Conservation (phyloP, 2,329 filamentous ascomycete genomes). For the Sclerotinia subarctica region DNA sequence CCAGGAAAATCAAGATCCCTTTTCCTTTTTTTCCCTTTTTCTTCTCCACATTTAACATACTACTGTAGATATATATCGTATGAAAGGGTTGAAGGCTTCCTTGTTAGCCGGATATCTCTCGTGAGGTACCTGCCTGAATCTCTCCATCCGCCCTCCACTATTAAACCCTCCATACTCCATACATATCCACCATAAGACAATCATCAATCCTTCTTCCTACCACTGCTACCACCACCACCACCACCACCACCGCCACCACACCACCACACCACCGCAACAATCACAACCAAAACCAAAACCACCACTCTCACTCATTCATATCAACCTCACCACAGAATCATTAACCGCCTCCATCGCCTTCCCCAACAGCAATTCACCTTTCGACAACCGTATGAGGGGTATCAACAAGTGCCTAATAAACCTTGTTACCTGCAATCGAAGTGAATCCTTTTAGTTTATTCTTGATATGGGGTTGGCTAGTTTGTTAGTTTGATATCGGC, state of each 20-base stretch:
- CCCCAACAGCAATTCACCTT: not conserved
- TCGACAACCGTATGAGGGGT: not conserved
- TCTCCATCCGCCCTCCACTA: slow-evolving; percentile 11
- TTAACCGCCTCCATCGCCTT: not conserved
- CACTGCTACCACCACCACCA: not conserved
- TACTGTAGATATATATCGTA: no score
- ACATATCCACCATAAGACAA: no score
- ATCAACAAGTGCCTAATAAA: not conserved
- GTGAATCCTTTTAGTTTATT: not conserved
- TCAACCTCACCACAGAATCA: not conserved
- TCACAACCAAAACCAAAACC: not conserved
- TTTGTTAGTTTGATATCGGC: slow-evolving; percentile 4
- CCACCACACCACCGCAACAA: not conserved
- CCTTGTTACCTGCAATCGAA: not conserved
- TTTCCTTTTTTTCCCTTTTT: not conserved
- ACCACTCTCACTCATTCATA: not conserved
- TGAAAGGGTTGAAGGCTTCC: not conserved
- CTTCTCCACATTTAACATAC: slow-evolving; percentile 3
- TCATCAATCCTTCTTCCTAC: not conserved
- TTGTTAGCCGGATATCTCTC: not conserved
- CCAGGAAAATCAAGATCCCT: not conserved
- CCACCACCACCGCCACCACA: no score
- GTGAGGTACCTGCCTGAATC: not conserved
- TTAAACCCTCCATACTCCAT: not conserved
- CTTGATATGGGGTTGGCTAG: not conserved